Base-by-base conservation (phyloP, 495 filamentous ascomycete genomes). In the Geoglossum glabrum region DNA sequence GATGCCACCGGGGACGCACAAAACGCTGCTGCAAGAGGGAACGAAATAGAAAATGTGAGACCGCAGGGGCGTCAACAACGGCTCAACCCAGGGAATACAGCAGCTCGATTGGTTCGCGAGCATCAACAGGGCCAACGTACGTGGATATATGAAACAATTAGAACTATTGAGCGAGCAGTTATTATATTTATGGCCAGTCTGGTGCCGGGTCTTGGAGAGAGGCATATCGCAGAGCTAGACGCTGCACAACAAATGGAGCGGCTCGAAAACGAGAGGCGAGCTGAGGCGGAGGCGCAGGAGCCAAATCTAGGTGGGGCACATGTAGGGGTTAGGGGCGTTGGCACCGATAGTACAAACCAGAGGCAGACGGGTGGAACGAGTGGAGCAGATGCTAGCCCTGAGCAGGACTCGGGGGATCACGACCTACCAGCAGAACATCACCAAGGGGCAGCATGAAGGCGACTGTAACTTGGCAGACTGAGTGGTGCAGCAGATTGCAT, bases 181-280 rank as follows among this genome's bases (percentile, higher is more conserved):
- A 78, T 88, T 15, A 71, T 95, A 31, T 90, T 95, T 63, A 67
- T 95, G 36, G 87, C 87, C 6, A 92, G 85, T 69, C 71, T 95
- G 55, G 79, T 87, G 30, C 89, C 89, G 0, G 89, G 89, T 8
- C 74, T 95, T 15, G 86, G 87, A 0, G 89, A 95, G 67, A 70
- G 86, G 47, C 84, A 92, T 64, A 86, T 94, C 49, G 74, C 76
- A 59, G 82, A 79, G 36, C 73, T 81, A 38, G 82, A 84, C 63
- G 79, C 74, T 3, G 78, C 79, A 8, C 81, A 80, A 61, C 74
- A 71, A 25, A 75, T 73, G 28, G 52, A 27, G 23, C 73, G 74
- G 49, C 71, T 78, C 63, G 75, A 73, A 36, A 69, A 73, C 61
- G 64, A 73, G 59, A 69, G 68, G 72, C 71, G 55, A 11, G 57